Evolutionary conservation across 257 asterid species (phyloP).

Genomic region (Avicennia marina): DNA sequence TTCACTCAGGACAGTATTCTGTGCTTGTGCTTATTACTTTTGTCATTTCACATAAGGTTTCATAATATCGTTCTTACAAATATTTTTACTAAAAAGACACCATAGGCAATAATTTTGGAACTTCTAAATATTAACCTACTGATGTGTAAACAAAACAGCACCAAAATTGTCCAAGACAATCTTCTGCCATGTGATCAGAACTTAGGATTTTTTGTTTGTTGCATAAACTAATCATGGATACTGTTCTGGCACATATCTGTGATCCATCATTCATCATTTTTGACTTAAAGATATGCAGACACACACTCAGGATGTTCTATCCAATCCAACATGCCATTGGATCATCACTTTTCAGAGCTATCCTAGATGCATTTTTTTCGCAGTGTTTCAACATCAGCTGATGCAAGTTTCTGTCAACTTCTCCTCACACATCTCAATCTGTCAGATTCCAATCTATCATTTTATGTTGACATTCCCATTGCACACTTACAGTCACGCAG

Average conservation of each 20-base stretch:
- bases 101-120: no score
- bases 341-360: not conserved
- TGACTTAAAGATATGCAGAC: no score
- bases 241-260: no score
- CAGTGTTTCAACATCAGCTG: conserved; percentile 1
- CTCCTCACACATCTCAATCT: not conserved
- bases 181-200: no score
- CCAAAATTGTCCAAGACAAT: no score
- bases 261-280: no score
- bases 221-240: no score
- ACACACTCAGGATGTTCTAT: conserved; percentile 7
- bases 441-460: conserved; percentile 12
- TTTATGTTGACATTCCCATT: conserved; percentile 23
- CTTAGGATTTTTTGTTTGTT: no score
- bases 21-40: not conserved
- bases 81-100: not conserved
- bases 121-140: no score
- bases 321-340: not conserved
- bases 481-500: not conserved
- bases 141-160: no score
- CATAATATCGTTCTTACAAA: no score
- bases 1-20: conserved; percentile 5
- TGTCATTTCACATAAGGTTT: no score
- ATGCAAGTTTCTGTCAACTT: not conserved
- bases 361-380: not conserved